A percentile compares a stretch with the other conserved stretches of the same genome.
These are phyloP conservation scores for Metschnikowia noctiluminum DNA, from an alignment of 805 yeast species.

Conservation along the genomic window DNA sequence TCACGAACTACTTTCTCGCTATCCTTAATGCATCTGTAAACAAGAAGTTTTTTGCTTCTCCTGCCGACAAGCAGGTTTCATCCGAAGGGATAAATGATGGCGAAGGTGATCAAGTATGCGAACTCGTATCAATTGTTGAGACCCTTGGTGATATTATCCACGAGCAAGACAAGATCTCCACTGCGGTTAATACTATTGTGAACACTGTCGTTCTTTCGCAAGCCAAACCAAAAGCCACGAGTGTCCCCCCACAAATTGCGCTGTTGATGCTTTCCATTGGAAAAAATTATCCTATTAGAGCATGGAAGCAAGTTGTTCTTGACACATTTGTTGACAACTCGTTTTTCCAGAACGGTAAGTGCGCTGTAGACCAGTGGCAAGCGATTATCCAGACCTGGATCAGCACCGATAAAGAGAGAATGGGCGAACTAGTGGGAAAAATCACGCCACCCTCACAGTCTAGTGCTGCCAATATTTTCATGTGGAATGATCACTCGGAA, in stretches of 20 bases:
- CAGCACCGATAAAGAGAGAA: conserved; percentile 55
- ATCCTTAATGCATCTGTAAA: conserved; percentile 20
- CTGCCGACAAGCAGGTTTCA: background rate
- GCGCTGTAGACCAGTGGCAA: conserved; percentile 46
- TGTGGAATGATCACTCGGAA: conserved; percentile 67
- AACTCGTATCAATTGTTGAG: conserved; percentile 30
- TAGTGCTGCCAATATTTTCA: conserved; percentile 59
- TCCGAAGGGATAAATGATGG: background rate
- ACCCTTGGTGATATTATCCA: conserved; percentile 8
- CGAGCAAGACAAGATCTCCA: conserved; percentile 60
- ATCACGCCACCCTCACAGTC: conserved; percentile 39
- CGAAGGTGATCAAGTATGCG: conserved; percentile 20
- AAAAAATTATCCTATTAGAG: conserved; percentile 37
- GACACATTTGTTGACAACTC: conserved; percentile 63
- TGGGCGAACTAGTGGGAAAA: conserved; percentile 46
- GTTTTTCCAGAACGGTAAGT: conserved; percentile 40
- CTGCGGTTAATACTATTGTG: conserved; percentile 50
- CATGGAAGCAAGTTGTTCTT: conserved; percentile 61
- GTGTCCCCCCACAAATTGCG: conserved; percentile 40
- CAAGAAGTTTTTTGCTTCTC: conserved; percentile 2
- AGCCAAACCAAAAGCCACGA: conserved; percentile 41
- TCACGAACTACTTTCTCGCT: conserved; percentile 37
- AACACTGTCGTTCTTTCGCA: conserved; percentile 53
- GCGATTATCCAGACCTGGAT: conserved; percentile 62
- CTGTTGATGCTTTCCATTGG: conserved; percentile 42